Base-by-base conservation (phyloP, 2,329 filamentous ascomycete species). In the Colletotrichum gigasporum region DNA sequence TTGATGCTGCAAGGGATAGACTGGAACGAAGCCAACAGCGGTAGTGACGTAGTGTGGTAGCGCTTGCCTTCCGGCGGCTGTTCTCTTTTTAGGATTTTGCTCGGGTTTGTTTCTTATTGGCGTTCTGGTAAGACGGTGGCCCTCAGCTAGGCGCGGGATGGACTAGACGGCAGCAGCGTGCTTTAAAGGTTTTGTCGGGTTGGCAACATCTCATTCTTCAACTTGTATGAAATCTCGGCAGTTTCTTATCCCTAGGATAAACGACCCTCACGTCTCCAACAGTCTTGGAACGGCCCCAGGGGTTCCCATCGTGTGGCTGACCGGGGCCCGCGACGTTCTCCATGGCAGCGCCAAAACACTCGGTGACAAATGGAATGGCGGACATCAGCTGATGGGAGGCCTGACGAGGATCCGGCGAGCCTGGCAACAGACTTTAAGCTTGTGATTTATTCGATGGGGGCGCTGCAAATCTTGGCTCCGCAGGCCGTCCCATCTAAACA, bases 1-100 rank as follows among this genome's bases (percentile, higher is more conserved):
- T 75, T n/a, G 70, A 74, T 32, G 71, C 74, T 12, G 71, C 71
- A 3, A 39, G 63, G 14, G 63, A 68, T 14, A 61, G 67, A 42
- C 9, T 77, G 57, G 63, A 63, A 42, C 45, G 63, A 20, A 67
- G 65, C 47, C 65, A 67, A 42, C 62, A 57, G 26, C 35, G 52
- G 34, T 65, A 48, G 30, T 10, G 47, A 28, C n/a, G 42, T 37
- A 37, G 35, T 24, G 18, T 12, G 44, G 62, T 41, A 35, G 28
- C 30, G 18, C 24, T 9, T n/a, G 5, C 20, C 20, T 14, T 12
- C 28, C 9, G 3, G 12, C 10, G 37, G 14, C 37, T 41, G 24
- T 28, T 39, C 24, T 30, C n/a, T 11, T 45, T 16, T 39, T 48
- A 48, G 41, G 30, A 16, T 44, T 7, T 26, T 28, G 12, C 32